Evolutionary conservation across 306 rosid genomes (phyloP).

Genomic region (Myrica gale): DNA sequence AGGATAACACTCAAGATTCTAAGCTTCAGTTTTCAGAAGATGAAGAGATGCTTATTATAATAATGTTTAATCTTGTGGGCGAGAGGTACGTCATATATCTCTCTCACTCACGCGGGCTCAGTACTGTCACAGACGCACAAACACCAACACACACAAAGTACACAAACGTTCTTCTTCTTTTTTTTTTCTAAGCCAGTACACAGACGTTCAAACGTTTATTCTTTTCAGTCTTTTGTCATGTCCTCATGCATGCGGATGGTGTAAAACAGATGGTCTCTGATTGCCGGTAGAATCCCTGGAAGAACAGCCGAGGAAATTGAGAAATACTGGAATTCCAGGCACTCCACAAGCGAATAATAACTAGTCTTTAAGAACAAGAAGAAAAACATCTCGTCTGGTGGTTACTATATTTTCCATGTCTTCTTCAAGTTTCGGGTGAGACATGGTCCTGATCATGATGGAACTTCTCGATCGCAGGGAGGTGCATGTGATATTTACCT

Average conservation of each 20-base stretch:
- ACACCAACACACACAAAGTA: too few relatives aligned
- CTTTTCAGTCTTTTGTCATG: background rate
- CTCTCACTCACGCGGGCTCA: background rate
- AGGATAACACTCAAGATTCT: background rate
- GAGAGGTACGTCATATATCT: background rate
- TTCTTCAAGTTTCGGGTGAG: background rate
- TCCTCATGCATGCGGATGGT: background rate
- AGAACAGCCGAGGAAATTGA: conserved; percentile 16
- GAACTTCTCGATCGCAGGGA: too few relatives aligned
- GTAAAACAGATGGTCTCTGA: conserved; percentile 9
- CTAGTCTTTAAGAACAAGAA: background rate
- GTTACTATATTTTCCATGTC: background rate
- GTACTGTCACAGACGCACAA: too few relatives aligned
- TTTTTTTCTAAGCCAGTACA: too few relatives aligned
- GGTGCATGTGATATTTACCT: too few relatives aligned
- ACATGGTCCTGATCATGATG: too few relatives aligned
- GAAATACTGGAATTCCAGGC: conserved; percentile 14
- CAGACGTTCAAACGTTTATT: background rate
- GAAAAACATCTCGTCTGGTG: background rate
- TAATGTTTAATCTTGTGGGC: conserved; percentile 14
- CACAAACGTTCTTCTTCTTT: too few relatives aligned
- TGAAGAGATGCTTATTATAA: background rate
- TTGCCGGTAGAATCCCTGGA: conserved; percentile 20
- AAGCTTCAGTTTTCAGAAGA: conserved; percentile 1
- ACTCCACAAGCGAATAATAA: conserved; percentile 12